phyloP scores from a whole-genome alignment of 1,284 basidiomycete species.

The Boletellus dicymbophilus region DNA sequence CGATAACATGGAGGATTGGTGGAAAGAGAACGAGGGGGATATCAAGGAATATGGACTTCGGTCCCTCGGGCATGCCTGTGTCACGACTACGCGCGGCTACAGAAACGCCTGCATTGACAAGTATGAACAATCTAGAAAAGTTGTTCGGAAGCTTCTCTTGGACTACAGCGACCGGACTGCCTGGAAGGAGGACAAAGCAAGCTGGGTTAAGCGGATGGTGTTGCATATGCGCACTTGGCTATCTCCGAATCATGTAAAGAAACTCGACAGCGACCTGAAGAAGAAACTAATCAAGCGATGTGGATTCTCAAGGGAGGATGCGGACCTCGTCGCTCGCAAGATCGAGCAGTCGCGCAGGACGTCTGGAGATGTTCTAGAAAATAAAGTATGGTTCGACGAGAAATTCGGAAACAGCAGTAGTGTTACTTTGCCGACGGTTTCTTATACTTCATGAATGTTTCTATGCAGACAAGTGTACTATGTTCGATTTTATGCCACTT shows the following conservation, averaged over 20 bases:
- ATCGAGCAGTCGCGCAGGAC: constrained; percentile 18
- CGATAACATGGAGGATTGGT: constrained; percentile 32
- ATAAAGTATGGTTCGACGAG: constrained; percentile 23
- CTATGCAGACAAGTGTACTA: neutral
- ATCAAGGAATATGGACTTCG: constrained; percentile 26
- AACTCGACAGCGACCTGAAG: constrained; percentile 14
- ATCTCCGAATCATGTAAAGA: constrained; percentile 13
- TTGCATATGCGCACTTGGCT: constrained; percentile 28
- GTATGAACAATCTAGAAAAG: constrained; percentile 20
- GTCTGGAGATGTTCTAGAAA: constrained; percentile 9
- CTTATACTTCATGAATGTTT: constrained; percentile 5
- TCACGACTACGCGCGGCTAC: constrained; percentile 30
- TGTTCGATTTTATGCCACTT: neutral
- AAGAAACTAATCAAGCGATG: constrained; percentile 25
- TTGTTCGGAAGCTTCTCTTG: constrained; percentile 21
- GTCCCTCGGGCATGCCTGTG: constrained; percentile 25
- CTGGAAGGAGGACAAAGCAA: constrained; percentile 29
- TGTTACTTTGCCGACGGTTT: constrained; percentile 16
- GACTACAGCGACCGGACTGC: constrained; percentile 13
- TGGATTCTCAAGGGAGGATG: constrained; percentile 25
- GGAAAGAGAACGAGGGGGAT: constrained; percentile 25
- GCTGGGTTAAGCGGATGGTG: constrained; percentile 29
- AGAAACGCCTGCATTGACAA: constrained; percentile 19
- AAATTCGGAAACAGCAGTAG: constrained; percentile 11
- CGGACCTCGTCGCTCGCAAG: constrained; percentile 17